Base-by-base conservation (phyloP, 2,329 filamentous ascomycete species). In the Ophioceras dolichostomum region DNA sequence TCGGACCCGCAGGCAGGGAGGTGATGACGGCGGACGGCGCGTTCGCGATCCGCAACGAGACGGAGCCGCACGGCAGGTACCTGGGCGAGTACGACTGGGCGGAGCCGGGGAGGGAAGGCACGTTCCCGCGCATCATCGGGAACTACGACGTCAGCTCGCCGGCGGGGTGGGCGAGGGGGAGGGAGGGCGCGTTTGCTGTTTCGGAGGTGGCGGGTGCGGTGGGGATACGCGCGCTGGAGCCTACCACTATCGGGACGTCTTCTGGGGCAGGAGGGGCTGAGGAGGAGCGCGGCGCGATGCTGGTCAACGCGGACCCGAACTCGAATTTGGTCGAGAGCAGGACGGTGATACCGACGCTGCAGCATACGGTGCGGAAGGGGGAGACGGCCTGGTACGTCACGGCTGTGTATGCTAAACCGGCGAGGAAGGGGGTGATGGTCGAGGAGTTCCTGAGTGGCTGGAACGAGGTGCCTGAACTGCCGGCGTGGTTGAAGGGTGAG, bases 281-380 rank as follows among this genome's bases (percentile, higher is more conserved):
- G 1, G 61, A 59, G 7, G 57, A 52, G 12, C 64, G 79, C 16
- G 58, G 56, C 38, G 82, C 81, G 3, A 76, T 70, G 51, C 64
- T 85, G 19, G 73, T 87, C 34, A 76, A 85, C 40, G 79, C 81
- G 10, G 83, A 88, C 52, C 81, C 83, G 6, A 87, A 88, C 59
- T 82, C 78, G 34, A 88, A 88, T 56, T 59, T 88, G 24, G 65
- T 86, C 3, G 77, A 85, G 58, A 75, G 76, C 41, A 63, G 83
- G 41, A 85, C 79, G 4, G 67, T 81, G 30, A 71, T 88, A 46
- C 83, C 83, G 18, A 78, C 78, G 21, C 56, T 88, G 49, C 72
- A 77, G 50, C 66, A 71, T 43, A 76, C 73, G 19, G 53, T 87
- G 26, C 60, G 61, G 37, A 62, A 65, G 32, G 78, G 72, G 0